Base-by-base conservation (phyloP, 225 moss, liverwort and hornwort species). In the Straminergon stramineum region DNA sequence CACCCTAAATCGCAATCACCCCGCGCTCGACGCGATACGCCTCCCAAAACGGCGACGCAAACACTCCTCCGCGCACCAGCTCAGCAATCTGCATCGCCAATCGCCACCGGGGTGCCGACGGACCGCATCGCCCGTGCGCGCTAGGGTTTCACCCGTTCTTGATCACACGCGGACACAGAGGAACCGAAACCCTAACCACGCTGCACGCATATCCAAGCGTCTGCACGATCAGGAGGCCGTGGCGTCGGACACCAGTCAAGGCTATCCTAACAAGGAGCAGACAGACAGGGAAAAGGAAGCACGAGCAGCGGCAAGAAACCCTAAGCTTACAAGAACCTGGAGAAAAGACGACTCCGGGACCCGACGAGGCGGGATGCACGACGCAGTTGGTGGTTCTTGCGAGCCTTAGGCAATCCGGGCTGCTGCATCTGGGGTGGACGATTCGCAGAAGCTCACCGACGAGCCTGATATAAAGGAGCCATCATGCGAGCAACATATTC, bases 81-180 rank as follows among this genome's bases (percentile, higher is more conserved):
- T 88, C 88, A 30, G 64, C 88, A 88, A 85, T 85, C 90, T 41
- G 79, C 87, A 83, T 84, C 89, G 84, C 91, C 91, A 87, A 81
- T 89, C 87, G 86, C 65, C 81, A 26, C 34, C 48, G 51, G 34
- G 56, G 41, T 6, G 79, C 51, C 80, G 39, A 41, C 48, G 43
- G 52, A 41, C 23, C 63, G 19, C 84, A n/a, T 41, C 88, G 63
- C 51, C 88, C 58, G 37, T 9, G 55, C 15, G 57, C 70, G 55
- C 87, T 91, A 89, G 92, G 87, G 87, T 92, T 92, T 82, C 92
- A 48, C 89, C 80, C 41, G 81, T 77, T 87, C 92, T 91, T 92
- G 92, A 85, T 87, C 87, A 85, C 87, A 70, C 78, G 77, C 35
- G 26, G 4, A 11, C 58, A 11, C 60, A 34, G 61, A 76, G 58